Conservation (phyloP, 148 eudicot species). For the Chenopodium formosanum region DNA sequence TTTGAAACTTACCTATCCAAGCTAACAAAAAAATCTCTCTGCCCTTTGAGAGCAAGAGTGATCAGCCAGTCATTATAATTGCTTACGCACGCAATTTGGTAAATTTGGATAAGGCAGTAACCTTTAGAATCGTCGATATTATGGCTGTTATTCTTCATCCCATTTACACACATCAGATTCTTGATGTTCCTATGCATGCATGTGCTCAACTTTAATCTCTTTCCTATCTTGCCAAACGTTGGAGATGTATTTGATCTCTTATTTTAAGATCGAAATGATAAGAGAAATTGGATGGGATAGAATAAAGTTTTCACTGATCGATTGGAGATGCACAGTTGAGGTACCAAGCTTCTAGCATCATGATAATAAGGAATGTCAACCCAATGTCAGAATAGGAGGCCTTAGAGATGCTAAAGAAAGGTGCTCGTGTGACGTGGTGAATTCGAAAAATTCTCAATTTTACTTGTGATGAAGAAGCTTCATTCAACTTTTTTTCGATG, state of each 20-base stretch:
- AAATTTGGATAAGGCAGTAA: slow-evolving; percentile 26
- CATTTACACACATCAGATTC: slow-evolving; percentile 13
- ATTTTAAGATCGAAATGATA: not conserved
- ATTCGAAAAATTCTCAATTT: slow-evolving; percentile 1
- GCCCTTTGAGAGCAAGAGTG: slow-evolving; percentile 16
- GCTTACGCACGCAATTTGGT: slow-evolving; percentile 23
- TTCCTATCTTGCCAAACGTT: slow-evolving; percentile 17
- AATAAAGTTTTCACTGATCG: not conserved
- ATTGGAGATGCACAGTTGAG: slow-evolving; percentile 8
- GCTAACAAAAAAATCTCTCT: not conserved
- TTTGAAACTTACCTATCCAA: slow-evolving; percentile 6
- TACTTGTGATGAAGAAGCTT: slow-evolving; percentile 19
- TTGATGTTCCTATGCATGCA: slow-evolving; percentile 6
- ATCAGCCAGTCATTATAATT: not conserved
- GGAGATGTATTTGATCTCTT: slow-evolving; percentile 12
- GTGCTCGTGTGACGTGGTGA: slow-evolving; percentile 1
- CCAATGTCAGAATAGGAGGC: slow-evolving; percentile 13
- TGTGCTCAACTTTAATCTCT: not conserved
- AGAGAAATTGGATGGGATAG: slow-evolving; percentile 1
- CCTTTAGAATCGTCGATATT: slow-evolving; percentile 11
- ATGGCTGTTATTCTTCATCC: slow-evolving; percentile 19
- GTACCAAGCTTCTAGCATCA: not conserved
- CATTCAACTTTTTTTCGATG: not conserved
- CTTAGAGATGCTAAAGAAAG: slow-evolving; percentile 6
- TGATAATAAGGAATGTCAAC: slow-evolving; percentile 25